phyloP scores from a whole-genome alignment of 169 alveolate species.

The Blepharisma undulans region DNA sequence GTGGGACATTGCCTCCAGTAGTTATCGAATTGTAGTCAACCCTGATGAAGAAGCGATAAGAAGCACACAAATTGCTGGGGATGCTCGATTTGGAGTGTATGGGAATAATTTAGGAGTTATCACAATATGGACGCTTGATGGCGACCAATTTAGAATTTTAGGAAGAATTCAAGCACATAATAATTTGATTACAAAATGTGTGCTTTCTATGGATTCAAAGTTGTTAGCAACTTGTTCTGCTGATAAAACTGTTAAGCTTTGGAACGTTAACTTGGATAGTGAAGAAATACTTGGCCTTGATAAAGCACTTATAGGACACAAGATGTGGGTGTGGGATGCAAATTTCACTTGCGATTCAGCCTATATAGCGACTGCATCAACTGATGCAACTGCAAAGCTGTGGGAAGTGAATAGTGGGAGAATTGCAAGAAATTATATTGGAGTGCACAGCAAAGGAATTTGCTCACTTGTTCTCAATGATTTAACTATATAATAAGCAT shows the following conservation, averaged over 20 bases:
- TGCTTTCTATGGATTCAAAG: slow-evolving; percentile 50
- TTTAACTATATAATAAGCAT: background rate
- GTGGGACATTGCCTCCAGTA: slow-evolving; percentile 68
- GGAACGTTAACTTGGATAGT: slow-evolving; percentile 52
- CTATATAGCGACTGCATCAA: slow-evolving; percentile 63
- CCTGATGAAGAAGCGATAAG: slow-evolving; percentile 59
- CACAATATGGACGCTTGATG: slow-evolving; percentile 38
- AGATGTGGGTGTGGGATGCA: slow-evolving; percentile 82
- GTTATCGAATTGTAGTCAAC: slow-evolving; percentile 9
- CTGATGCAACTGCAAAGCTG: slow-evolving; percentile 67
- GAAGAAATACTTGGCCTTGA: slow-evolving; percentile 38
- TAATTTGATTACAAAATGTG: slow-evolving; percentile 62
- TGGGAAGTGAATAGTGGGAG: slow-evolving; percentile 59
- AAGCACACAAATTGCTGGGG: slow-evolving; percentile 64
- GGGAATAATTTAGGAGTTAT: slow-evolving; percentile 66
- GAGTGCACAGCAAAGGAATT: slow-evolving; percentile 40
- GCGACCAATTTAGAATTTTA: slow-evolving; percentile 10
- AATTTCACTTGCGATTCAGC: slow-evolving; percentile 70
- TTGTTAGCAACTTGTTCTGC: slow-evolving; percentile 73
- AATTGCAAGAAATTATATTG: slow-evolving; percentile 21
- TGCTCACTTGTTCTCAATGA: slow-evolving; percentile 30
- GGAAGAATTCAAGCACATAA: slow-evolving; percentile 72
- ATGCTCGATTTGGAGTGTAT: slow-evolving; percentile 62
- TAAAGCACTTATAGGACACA: slow-evolving; percentile 67
- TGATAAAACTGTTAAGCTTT: slow-evolving; percentile 71